phyloP scores from a whole-genome alignment of 768 basidiomycete species.

The Exidia glandulosa region DNA sequence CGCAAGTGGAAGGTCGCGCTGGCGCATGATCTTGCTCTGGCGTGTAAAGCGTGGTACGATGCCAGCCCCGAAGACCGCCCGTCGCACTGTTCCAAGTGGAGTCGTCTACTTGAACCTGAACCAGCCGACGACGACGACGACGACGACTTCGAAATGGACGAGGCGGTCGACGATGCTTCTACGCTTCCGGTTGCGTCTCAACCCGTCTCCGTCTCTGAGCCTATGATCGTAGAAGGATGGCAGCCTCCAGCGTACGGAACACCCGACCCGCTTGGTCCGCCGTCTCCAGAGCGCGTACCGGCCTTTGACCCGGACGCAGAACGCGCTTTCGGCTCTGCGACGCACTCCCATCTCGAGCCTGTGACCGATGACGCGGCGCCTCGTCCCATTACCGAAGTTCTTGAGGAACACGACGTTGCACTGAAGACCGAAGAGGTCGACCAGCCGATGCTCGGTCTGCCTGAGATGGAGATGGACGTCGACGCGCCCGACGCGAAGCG shows the following conservation, averaged over 20 bases:
- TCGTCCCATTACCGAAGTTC: background rate
- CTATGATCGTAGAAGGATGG: background rate
- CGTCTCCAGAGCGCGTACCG: background rate
- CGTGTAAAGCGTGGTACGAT: constrained; percentile 82
- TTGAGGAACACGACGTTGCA: background rate
- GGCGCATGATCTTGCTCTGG: constrained; percentile 71
- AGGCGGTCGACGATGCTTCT: too few relatives aligned
- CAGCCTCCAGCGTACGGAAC: background rate
- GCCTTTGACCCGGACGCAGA: background rate
- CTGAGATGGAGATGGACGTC: background rate
- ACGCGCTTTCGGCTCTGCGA: background rate
- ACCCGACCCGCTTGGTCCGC: background rate
- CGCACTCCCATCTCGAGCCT: background rate
- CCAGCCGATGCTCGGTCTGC: background rate
- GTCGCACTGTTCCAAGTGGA: constrained; percentile 33
- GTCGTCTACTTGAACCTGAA: constrained; percentile 44
- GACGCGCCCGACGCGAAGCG: background rate
- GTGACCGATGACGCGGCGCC: background rate
- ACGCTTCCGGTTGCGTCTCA: too few relatives aligned
- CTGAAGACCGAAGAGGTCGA: background rate
- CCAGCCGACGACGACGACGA: too few relatives aligned
- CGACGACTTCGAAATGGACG: too few relatives aligned
- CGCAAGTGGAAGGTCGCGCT: constrained; percentile 81
- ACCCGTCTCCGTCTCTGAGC: too few relatives aligned
- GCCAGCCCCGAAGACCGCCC: constrained; percentile 57